A percentile compares a stretch with the other conserved stretches of the same genome.
These are phyloP conservation scores for Mesotaenium endlicherianum DNA, from an alignment of 139 green algal genomes.

Conservation along the genomic window DNA sequence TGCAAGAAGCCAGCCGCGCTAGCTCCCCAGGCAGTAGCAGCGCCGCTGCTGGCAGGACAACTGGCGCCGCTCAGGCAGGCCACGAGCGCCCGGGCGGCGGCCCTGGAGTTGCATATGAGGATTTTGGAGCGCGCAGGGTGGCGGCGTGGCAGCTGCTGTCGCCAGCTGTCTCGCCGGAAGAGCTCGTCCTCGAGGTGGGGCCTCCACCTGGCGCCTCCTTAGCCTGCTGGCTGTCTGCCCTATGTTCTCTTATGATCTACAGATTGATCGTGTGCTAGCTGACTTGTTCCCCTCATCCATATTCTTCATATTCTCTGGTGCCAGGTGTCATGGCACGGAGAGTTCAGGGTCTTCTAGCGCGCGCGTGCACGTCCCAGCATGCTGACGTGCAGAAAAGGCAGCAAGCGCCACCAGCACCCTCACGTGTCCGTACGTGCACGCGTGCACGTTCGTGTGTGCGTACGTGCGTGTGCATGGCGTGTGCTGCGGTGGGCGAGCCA, in stretches of 20 bases:
- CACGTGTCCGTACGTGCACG: too few species aligned
- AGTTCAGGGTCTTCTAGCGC: too few species aligned
- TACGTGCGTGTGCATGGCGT: too few species aligned
- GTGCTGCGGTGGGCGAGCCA: not conserved
- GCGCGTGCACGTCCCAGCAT: too few species aligned
- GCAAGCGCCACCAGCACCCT: too few species aligned
- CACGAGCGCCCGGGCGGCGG: not conserved
- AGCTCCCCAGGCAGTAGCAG: not conserved
- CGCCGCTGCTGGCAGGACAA: not conserved
- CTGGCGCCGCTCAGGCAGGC: not conserved
- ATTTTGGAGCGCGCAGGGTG: not conserved
- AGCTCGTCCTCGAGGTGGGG: conserved; percentile 11
- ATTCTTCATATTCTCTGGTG: not conserved
- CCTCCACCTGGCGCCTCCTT: not conserved
- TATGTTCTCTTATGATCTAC: not conserved
- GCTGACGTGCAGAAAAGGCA: too few species aligned
- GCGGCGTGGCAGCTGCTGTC: not conserved
- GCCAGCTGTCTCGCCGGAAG: conserved; percentile 19
- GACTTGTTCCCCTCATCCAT: not conserved
- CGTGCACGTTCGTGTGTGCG: too few species aligned
- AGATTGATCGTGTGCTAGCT: not conserved
- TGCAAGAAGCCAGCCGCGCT: not conserved
- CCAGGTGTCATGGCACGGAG: too few species aligned
- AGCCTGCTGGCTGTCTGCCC: not conserved
- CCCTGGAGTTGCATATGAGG: not conserved